Percentiles rank a stretch among this genome's conserved stretches.
Evolutionary conservation across 225 moss, liverwort and hornwort species (phyloP).

Genomic region (Physcomitrellopsis africana): DNA sequence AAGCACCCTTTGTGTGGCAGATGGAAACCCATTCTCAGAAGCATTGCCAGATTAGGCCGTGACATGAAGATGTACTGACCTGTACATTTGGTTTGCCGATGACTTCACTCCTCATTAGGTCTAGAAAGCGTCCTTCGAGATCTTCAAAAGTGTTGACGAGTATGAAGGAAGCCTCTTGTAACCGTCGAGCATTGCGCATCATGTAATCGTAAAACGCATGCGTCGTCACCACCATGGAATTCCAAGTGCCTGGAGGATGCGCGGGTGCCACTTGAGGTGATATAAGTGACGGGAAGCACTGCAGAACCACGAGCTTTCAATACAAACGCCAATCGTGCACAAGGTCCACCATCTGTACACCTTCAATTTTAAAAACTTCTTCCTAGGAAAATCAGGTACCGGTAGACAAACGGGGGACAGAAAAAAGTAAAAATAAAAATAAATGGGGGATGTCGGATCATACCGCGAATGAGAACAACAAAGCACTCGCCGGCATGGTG

Average conservation of each 20-base stretch:
- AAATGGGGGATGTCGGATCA: neutral
- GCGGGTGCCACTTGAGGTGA: constrained; percentile 29
- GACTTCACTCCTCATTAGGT: constrained; percentile 27
- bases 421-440: too few relatives aligned
- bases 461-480: constrained; percentile 37
- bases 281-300: constrained; percentile 29
- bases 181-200: constrained; percentile 37
- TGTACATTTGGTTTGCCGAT: constrained; percentile 32
- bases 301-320: neutral
- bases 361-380: neutral
- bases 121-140: constrained; percentile 34
- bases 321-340: too few relatives aligned
- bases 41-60: too few relatives aligned
- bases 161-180: constrained; percentile 38
- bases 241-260: constrained; percentile 41
- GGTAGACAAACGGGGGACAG: neutral
- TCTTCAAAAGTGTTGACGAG: constrained; percentile 54
- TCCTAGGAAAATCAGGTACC: neutral
- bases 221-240: constrained; percentile 31
- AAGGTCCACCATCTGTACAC: too few relatives aligned
- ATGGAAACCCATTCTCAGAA: too few relatives aligned
- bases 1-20: too few relatives aligned
- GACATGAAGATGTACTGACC: neutral
- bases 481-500: constrained; percentile 52
- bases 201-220: constrained; percentile 37